Percentiles rank a stretch among this genome's conserved stretches.
Evolutionary conservation across 257 asterid species (phyloP).

Genomic region (Fraxinus anomala): DNA sequence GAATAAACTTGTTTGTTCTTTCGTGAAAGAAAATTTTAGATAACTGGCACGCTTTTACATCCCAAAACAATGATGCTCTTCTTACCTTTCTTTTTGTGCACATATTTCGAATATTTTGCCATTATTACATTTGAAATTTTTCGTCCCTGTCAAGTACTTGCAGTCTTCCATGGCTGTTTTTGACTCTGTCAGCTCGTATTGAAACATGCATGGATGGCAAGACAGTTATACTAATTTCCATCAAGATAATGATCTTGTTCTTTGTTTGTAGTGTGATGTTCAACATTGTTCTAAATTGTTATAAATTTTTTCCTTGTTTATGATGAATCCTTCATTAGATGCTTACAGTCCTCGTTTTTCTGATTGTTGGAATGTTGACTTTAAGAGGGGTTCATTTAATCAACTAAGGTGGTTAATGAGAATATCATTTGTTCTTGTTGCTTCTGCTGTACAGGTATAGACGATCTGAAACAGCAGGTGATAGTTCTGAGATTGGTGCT

Average conservation of each 20-base stretch:
- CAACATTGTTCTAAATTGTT: not conserved
- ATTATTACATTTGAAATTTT: not conserved
- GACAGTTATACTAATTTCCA: not conserved
- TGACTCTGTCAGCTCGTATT: not conserved
- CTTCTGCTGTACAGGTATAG: conserved; percentile 59
- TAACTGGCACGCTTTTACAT: not conserved
- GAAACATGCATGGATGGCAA: not conserved
- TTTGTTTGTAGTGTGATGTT: not conserved
- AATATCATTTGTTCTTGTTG: conserved; percentile 9
- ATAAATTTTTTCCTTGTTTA: not conserved
- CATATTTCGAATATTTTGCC: not conserved
- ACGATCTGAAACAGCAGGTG: conserved; percentile 35
- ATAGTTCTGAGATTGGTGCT: conserved; percentile 38
- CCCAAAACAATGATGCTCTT: not conserved
- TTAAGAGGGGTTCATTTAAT: conserved; percentile 2
- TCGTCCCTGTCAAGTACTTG: not conserved
- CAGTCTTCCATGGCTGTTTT: not conserved
- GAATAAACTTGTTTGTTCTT: conserved; percentile 9
- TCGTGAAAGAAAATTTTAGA: not conserved
- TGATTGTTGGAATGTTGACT: not conserved
- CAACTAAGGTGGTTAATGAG: conserved; percentile 1
- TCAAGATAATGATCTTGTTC: not conserved
- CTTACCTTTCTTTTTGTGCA: conserved; percentile 1
- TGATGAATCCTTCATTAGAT: not conserved
- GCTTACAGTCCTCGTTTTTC: not conserved